phyloP scores from a whole-genome alignment of 306 rosid species.

The Glycine soja region DNA sequence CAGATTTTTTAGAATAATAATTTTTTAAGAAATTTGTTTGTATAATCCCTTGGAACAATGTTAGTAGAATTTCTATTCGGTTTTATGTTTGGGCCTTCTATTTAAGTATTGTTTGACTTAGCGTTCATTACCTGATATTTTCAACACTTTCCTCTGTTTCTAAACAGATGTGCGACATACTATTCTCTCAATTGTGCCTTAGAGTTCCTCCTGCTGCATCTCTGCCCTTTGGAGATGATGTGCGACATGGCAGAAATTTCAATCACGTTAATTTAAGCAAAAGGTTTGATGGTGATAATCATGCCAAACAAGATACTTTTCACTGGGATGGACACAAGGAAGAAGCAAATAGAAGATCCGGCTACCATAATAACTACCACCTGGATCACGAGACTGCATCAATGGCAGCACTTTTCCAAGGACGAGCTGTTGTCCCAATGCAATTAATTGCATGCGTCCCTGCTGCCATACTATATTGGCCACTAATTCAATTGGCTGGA shows the following conservation, averaged over 20 bases:
- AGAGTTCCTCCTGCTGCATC: conserved; percentile 78
- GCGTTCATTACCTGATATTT: conserved; percentile 10
- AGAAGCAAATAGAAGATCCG: conserved; percentile 64
- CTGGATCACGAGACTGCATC: conserved; percentile 77
- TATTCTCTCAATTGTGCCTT: conserved; percentile 93
- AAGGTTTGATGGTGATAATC: conserved; percentile 53
- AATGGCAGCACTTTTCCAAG: conserved; percentile 85
- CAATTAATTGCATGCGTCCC: conserved; percentile 94
- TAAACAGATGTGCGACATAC: conserved; percentile 95
- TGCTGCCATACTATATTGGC: conserved; percentile 93
- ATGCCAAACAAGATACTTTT: conserved; percentile 51
- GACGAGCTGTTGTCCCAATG: conserved; percentile 93
- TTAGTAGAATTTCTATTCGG: conserved; percentile 26
- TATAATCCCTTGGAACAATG: not conserved
- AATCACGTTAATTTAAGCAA: conserved; percentile 51
- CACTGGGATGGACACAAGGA: conserved; percentile 59
- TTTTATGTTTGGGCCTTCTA: conserved; percentile 13
- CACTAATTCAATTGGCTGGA: conserved; percentile 94
- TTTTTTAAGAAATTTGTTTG: no score
- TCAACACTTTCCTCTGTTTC: conserved; percentile 45
- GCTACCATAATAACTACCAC: conserved; percentile 55
- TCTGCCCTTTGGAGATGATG: conserved; percentile 70
- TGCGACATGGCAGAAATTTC: conserved; percentile 55
- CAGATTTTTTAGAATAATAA: no score
- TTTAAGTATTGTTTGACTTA: conserved; percentile 28